Evolutionary conservation across 805 yeast species (phyloP), one percentile per base, ranked within the genome.

Genomic region (Kluyveromyces dobzhanskii): DNA sequence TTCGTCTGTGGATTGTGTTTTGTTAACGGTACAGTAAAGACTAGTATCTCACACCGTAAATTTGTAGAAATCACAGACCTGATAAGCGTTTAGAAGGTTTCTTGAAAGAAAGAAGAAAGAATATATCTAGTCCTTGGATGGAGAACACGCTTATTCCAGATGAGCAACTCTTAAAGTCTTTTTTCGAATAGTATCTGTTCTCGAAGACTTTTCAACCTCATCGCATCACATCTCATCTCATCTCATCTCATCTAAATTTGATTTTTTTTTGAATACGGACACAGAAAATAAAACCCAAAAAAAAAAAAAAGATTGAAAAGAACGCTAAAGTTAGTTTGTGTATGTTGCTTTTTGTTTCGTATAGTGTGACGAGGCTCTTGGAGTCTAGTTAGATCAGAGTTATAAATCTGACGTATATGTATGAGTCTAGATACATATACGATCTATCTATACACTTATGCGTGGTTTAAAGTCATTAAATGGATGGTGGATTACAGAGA

Each of bases 151-250:
- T 27, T 27, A 27, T 27, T 27, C 30, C 7, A 27, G 6, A n/a
- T 13, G 30, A n/a, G 30, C 16, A 27, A 27, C 13, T 11, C 11
- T 12, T n/a, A 21, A 21, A 9, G 9, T 21, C 24, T 9, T 21
- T 21, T 21, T 9, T 6, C 24, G 24, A 21, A 21, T 9, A 21
- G 24, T 21, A 21, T n/a, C n/a, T n/a, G n/a, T n/a, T n/a, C n/a
- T n/a, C n/a, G n/a, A n/a, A n/a, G 9, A 6, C 24, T 21, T 21
- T 21, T 21, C 9, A 7, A 43, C 40, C 45, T 46, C 54, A 54
- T 44, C 57, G 43, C 59, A 52, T 49, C 59, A 43, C 54, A 51
- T 52, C 54, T 36, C 51, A 45, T 49, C 51, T 30, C 47, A 46
- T 39, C 41, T 32, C 46, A 43, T 38, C 24, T 21, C 41, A n/a